Evolutionary conservation across 768 basidiomycete genomes (phyloP).

Genomic region (Royoungia palumana): DNA sequence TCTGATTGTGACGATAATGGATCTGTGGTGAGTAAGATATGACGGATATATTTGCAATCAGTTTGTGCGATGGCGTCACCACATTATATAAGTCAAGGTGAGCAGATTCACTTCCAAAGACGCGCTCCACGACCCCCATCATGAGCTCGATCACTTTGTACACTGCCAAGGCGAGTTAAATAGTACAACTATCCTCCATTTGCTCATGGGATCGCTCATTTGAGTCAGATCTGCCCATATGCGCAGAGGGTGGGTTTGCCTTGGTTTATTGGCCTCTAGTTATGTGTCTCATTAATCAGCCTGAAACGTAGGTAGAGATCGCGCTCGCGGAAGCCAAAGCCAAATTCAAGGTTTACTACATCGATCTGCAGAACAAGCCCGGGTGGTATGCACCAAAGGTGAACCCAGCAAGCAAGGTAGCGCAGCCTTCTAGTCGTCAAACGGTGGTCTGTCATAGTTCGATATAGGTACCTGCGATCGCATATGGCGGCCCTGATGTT

Average conservation of each 20-base stretch:
- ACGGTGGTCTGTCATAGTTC: neutral
- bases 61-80: neutral
- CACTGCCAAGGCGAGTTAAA: conserved; percentile 41
- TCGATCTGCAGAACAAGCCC: conserved; percentile 64
- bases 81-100: conserved; percentile 1
- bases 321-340: conserved; percentile 56
- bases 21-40: neutral
- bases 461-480: conserved; percentile 35
- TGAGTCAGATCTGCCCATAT: conserved; percentile 50
- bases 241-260: conserved; percentile 50
- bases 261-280: neutral
- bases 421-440: neutral
- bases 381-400: conserved; percentile 65
- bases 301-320: conserved; percentile 46
- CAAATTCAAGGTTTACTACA: conserved; percentile 48
- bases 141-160: conserved; percentile 41
- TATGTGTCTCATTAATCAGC: neutral
- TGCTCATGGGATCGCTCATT: neutral
- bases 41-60: conserved; percentile 1
- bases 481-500: conserved; percentile 59
- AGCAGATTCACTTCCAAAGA: neutral
- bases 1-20: too few species aligned
- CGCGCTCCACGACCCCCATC: neutral
- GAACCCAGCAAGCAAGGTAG: conserved; percentile 65
- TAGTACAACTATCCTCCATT: neutral